Conservation (phyloP, 2,329 filamentous ascomycete genomes). For the Fulvia fulva region DNA sequence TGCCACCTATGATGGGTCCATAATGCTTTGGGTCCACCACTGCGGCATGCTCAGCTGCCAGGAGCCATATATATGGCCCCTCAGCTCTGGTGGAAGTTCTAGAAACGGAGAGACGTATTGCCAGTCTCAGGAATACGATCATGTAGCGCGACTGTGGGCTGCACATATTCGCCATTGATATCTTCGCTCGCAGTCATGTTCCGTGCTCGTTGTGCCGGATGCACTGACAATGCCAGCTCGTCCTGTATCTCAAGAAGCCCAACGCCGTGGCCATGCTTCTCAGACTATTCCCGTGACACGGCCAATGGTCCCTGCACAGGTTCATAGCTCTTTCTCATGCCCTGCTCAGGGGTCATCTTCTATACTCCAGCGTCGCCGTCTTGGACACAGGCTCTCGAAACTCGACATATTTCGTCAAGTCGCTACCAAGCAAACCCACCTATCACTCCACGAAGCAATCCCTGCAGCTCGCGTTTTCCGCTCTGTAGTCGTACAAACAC, state of each 20-base stretch:
- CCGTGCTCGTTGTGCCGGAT: not conserved
- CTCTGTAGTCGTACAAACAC: not conserved
- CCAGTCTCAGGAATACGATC: not conserved
- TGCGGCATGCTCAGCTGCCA: not conserved
- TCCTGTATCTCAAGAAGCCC: not conserved
- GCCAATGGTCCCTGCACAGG: not conserved
- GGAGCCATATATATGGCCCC: not conserved
- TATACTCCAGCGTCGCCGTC: not conserved
- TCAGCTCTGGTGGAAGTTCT: not conserved
- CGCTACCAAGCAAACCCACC: no score
- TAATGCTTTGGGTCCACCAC: not conserved
- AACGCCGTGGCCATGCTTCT: no score
- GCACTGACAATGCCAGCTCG: not conserved
- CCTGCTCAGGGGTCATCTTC: not conserved
- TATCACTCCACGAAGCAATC: no score
- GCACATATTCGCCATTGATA: not conserved
- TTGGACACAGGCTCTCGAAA: not conserved
- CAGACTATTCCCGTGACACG: not conserved
- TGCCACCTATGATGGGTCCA: not conserved
- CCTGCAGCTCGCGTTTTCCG: not conserved
- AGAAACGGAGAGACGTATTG: not conserved
- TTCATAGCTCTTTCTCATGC: not conserved
- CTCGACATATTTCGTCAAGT: no score
- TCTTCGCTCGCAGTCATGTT: not conserved
- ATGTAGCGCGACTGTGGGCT: not conserved